A percentile compares a stretch with the other conserved stretches of the same genome.
These are phyloP conservation scores for Mycosarcoma maydis DNA, from an alignment of 1,284 basidiomycete species.

Conservation along the genomic window DNA sequence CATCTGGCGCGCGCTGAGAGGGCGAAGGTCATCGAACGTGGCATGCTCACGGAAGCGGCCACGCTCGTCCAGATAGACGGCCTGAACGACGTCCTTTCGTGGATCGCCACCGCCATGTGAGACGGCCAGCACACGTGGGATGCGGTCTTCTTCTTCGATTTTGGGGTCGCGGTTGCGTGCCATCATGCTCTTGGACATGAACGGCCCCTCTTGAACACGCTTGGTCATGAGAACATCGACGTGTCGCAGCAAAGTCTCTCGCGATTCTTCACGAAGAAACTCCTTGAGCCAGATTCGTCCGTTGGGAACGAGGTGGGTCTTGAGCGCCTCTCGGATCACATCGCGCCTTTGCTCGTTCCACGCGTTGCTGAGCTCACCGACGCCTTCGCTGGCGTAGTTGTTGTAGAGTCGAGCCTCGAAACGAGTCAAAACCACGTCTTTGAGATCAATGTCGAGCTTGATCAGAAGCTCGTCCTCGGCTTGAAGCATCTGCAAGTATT, in stretches of 20 bases:
- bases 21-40: conserved; percentile 77
- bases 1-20: conserved; percentile 70
- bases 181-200: conserved; percentile 69
- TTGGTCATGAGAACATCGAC: conserved; percentile 54
- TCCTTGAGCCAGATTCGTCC: conserved; percentile 88
- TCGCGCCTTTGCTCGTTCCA: conserved; percentile 91
- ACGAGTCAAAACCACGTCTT: conserved; percentile 44
- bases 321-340: conserved; percentile 80
- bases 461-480: conserved; percentile 90
- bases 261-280: conserved; percentile 87
- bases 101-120: conserved; percentile 96
- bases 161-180: conserved; percentile 53
- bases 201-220: conserved; percentile 75
- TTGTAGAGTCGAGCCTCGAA: conserved; percentile 72
- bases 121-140: conserved; percentile 85
- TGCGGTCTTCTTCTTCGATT: conserved; percentile 75
- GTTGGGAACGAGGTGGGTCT: conserved; percentile 81
- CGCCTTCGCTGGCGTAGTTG: conserved; percentile 85
- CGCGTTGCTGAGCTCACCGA: conserved; percentile 82
- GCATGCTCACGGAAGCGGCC: conserved; percentile 88
- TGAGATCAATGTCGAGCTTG: conserved; percentile 77
- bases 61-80: conserved; percentile 85
- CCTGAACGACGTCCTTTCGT: conserved; percentile 84
- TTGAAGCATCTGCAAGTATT: conserved; percentile 89
- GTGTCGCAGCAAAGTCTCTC: conserved; percentile 72